These are phyloP conservation scores for Dipodascus geniculatus DNA, from an alignment of 805 yeast species.

Conservation along the genomic window DNA sequence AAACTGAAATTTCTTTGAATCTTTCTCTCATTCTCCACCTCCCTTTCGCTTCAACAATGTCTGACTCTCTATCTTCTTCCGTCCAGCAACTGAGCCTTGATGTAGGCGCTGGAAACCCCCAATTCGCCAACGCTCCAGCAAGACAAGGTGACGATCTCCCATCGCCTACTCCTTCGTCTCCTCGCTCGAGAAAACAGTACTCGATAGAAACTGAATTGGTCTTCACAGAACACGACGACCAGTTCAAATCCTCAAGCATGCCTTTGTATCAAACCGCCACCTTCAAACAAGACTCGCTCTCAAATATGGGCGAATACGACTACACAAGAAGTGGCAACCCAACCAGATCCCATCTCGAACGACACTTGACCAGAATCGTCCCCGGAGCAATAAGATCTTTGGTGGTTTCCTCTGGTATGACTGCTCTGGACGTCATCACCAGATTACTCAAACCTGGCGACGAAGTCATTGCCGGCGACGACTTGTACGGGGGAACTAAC, in stretches of 20 bases:
- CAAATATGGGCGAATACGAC: slow-evolving; percentile 71
- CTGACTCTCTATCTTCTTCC: neutral
- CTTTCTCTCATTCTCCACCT: too few relatives aligned
- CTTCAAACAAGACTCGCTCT: slow-evolving; percentile 65
- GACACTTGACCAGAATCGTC: slow-evolving; percentile 68
- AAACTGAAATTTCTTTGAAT: too few relatives aligned
- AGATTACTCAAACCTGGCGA: slow-evolving; percentile 70
- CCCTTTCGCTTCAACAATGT: neutral
- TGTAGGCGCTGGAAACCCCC: neutral
- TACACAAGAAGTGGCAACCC: slow-evolving; percentile 93
- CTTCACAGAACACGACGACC: slow-evolving; percentile 48
- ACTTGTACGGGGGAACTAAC: slow-evolving; percentile 88
- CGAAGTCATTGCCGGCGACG: slow-evolving; percentile 89
- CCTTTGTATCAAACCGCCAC: slow-evolving; percentile 94
- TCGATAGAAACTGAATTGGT: slow-evolving; percentile 63
- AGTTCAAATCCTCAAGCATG: slow-evolving; percentile 67
- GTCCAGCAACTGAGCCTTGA: neutral
- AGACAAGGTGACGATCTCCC: slow-evolving; percentile 18
- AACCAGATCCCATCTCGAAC: slow-evolving; percentile 69
- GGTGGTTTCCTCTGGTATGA: slow-evolving; percentile 89
- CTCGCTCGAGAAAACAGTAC: slow-evolving; percentile 28
- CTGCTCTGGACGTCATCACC: slow-evolving; percentile 76
- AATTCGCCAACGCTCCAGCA: neutral
- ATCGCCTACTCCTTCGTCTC: slow-evolving; percentile 28
- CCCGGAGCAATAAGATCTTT: slow-evolving; percentile 53